These are phyloP conservation scores for Aspergillus pseudoviridinutans DNA, from an alignment of 2,329 filamentous ascomycete genomes.

Conservation along the genomic window DNA sequence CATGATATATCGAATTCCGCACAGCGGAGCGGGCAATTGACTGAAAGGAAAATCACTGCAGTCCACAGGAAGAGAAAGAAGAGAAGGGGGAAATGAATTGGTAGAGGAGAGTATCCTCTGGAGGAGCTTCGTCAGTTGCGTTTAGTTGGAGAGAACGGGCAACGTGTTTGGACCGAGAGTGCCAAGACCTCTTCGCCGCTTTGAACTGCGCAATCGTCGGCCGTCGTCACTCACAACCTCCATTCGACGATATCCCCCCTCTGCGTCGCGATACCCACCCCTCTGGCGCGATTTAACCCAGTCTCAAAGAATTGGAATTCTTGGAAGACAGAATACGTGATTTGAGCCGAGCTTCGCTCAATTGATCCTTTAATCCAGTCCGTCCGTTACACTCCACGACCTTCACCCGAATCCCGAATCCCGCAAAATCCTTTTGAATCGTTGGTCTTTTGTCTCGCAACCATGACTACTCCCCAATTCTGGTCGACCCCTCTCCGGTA, in stretches of 20 bases:
- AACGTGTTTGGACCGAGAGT: conserved; percentile 40
- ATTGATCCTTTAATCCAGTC: conserved; percentile 4
- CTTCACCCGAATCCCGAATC: no score
- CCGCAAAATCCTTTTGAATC: conserved; percentile 20
- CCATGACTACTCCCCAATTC: conserved; percentile 66
- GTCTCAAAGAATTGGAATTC: neutral
- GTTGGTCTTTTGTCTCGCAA: conserved; percentile 17
- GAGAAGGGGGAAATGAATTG: conserved; percentile 3
- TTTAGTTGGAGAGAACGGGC: conserved; percentile 29
- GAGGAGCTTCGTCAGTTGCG: neutral
- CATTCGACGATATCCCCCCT: conserved; percentile 13
- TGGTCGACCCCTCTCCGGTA: conserved; percentile 80
- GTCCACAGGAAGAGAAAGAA: conserved; percentile 13
- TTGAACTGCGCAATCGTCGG: conserved; percentile 21
- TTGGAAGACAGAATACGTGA: neutral
- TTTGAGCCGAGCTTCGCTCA: neutral
- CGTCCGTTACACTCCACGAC: neutral
- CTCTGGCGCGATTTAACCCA: neutral
- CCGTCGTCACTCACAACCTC: conserved; percentile 28
- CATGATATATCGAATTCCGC: conserved; percentile 54
- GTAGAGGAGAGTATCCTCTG: conserved; percentile 8
- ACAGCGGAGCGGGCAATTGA: conserved; percentile 26
- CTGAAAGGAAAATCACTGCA: conserved; percentile 11
- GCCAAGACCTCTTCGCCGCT: conserved; percentile 36
- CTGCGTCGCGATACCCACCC: conserved; percentile 7